phyloP scores from a whole-genome alignment of 2,329 filamentous ascomycete species.

The Pyricularia pennisetigena region DNA sequence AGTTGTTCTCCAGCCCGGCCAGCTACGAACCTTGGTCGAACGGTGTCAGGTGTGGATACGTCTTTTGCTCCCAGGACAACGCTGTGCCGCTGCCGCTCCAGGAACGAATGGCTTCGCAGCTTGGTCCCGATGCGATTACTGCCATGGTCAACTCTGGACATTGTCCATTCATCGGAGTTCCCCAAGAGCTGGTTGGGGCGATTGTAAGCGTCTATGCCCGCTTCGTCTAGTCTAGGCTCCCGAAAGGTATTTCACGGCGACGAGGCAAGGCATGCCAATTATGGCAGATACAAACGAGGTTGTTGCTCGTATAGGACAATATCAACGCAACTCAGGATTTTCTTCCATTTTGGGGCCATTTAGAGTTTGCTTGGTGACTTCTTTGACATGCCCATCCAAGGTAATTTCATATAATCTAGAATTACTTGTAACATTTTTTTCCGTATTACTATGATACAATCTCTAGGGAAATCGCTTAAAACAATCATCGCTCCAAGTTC shows the following conservation, averaged over 20 bases:
- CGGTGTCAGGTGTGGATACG: background rate
- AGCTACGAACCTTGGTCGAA: background rate
- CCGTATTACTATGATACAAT: background rate
- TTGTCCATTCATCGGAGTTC: constrained; percentile 37
- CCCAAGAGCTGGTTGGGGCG: constrained; percentile 26
- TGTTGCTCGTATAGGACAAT: no score
- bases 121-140: background rate
- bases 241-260: no score
- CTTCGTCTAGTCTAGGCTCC: no score
- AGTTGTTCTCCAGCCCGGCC: background rate
- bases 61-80: constrained; percentile 8
- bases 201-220: constrained; percentile 12
- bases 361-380: no score
- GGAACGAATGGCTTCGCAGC: constrained; percentile 5
- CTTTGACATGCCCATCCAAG: no score
- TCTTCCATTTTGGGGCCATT: no score
- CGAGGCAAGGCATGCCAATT: no score
- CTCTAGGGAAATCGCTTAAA: background rate
- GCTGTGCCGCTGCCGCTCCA: constrained; percentile 7
- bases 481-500: background rate
- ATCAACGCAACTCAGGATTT: no score
- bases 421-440: background rate
- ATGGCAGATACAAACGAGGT: no score
- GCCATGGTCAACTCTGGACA: constrained; percentile 28
- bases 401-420: no score